phyloP scores from a whole-genome alignment of 345 rosid species.

The Mercurialis annua region DNA sequence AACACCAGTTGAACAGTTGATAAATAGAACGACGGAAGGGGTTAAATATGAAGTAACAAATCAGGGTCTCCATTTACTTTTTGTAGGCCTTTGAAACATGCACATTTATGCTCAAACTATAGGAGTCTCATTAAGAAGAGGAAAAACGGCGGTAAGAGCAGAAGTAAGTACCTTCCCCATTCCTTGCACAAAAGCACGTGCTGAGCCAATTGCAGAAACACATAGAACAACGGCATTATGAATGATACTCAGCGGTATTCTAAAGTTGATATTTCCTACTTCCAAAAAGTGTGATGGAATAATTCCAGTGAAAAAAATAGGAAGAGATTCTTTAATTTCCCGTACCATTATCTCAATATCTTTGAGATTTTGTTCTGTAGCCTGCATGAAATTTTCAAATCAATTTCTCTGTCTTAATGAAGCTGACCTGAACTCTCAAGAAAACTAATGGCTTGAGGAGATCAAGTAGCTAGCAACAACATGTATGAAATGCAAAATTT shows the following conservation, averaged over 20 bases:
- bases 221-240: slow-evolving; percentile 43
- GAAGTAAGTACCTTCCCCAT: slow-evolving; percentile 43
- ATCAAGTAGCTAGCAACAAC: neutral
- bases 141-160: neutral
- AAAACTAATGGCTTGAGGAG: neutral
- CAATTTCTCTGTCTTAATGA: neutral
- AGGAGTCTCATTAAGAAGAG: neutral
- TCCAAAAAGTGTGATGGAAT: slow-evolving; percentile 51
- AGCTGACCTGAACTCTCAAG: neutral
- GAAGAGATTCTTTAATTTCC: slow-evolving; percentile 49
- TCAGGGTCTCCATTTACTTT: neutral
- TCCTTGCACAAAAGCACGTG: slow-evolving; percentile 55
- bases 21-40: neutral
- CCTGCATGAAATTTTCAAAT: slow-evolving; percentile 39
- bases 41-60: neutral
- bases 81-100: neutral
- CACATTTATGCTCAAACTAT: neutral
- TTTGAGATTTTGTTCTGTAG: slow-evolving; percentile 37
- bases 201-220: slow-evolving; percentile 74
- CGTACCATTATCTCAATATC: slow-evolving; percentile 42
- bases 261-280: slow-evolving; percentile 36
- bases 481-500: slow-evolving; percentile 3
- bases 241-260: slow-evolving; percentile 39
- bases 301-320: slow-evolving; percentile 57
- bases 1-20: neutral